Conservation (phyloP, 495 filamentous ascomycete species). For the Delitschia confertaspora region DNA sequence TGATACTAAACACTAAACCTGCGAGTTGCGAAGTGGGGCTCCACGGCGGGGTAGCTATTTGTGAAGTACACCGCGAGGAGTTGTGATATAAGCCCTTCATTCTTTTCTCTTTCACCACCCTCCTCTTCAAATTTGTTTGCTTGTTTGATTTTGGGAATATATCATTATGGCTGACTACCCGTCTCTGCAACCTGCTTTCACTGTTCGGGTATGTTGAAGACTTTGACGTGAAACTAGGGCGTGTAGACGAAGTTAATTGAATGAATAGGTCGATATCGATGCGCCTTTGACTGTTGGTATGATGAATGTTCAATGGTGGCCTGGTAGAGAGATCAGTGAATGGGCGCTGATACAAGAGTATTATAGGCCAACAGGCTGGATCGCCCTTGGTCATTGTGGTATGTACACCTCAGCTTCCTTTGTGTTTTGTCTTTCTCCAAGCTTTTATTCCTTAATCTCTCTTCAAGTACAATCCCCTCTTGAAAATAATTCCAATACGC, state of each 20-base stretch:
- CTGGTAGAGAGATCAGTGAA: neutral
- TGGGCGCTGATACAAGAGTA: neutral
- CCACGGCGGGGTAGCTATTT: too few species aligned
- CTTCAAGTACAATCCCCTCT: too few species aligned
- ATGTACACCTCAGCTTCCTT: slow-evolving; percentile 5
- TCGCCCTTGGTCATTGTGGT: slow-evolving; percentile 31
- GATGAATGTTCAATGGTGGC: neutral
- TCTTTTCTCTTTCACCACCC: too few species aligned
- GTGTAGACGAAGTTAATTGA: neutral
- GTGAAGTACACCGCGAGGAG: too few species aligned
- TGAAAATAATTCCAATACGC: neutral
- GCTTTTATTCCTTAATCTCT: neutral
- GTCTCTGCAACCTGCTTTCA: slow-evolving; percentile 40
- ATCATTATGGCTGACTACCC: slow-evolving; percentile 40
- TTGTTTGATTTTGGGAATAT: too few species aligned
- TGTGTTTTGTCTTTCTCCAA: neutral
- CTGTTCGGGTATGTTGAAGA: slow-evolving; percentile 32
- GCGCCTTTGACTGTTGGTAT: slow-evolving; percentile 22
- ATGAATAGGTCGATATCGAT: slow-evolving; percentile 27
- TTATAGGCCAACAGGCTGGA: slow-evolving; percentile 13
- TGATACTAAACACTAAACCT: too few species aligned
- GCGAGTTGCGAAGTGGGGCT: too few species aligned
- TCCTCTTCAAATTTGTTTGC: too few species aligned
- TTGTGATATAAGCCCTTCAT: too few species aligned
- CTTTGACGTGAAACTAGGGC: neutral